A percentile compares a stretch with the other conserved stretches of the same genome.
phyloP scores from a whole-genome alignment of 1,284 basidiomycete genomes.

The Athelia sp. region DNA sequence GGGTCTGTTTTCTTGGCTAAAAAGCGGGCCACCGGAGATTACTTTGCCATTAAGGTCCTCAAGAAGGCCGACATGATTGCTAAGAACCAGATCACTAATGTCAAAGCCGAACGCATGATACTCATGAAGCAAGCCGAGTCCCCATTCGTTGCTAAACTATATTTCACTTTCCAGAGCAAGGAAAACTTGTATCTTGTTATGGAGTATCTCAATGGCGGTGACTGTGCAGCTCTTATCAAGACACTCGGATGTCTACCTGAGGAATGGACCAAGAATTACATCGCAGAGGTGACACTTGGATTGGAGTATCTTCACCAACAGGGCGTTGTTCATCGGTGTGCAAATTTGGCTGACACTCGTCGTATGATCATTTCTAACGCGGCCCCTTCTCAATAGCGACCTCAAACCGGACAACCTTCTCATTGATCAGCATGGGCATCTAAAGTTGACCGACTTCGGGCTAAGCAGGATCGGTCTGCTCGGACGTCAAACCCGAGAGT shows the following conservation, averaged over 20 bases:
- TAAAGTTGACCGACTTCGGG: slow-evolving; percentile 98
- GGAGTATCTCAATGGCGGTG: slow-evolving; percentile 97
- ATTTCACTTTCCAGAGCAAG: slow-evolving; percentile 99
- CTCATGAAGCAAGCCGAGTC: slow-evolving; percentile 99
- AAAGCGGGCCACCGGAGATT: slow-evolving; percentile 97
- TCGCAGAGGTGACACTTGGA: slow-evolving; percentile 93
- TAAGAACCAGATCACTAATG: slow-evolving; percentile 99
- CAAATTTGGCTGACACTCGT: slow-evolving; percentile 5
- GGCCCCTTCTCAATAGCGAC: too few species aligned
- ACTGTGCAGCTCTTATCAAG: slow-evolving; percentile 96
- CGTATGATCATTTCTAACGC: slow-evolving; percentile 1
- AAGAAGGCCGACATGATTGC: slow-evolving; percentile 99
- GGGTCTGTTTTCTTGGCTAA: slow-evolving; percentile 98
- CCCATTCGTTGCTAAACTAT: slow-evolving; percentile 98
- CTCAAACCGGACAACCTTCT: slow-evolving; percentile 97
- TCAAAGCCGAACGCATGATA: slow-evolving; percentile 99
- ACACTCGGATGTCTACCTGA: slow-evolving; percentile 90
- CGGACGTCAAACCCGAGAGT: slow-evolving; percentile 89
- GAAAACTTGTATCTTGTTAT: slow-evolving; percentile 98
- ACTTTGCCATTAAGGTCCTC: slow-evolving; percentile 98
- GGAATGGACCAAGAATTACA: slow-evolving; percentile 95
- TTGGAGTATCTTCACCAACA: slow-evolving; percentile 93
- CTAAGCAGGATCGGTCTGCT: slow-evolving; percentile 95
- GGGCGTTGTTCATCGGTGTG: slow-evolving; percentile 95
- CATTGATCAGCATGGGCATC: slow-evolving; percentile 93